A percentile compares a stretch with the other conserved stretches of the same genome.
phyloP scores from a whole-genome alignment of 805 yeast genomes.

The Ogataea chonburiensis region DNA sequence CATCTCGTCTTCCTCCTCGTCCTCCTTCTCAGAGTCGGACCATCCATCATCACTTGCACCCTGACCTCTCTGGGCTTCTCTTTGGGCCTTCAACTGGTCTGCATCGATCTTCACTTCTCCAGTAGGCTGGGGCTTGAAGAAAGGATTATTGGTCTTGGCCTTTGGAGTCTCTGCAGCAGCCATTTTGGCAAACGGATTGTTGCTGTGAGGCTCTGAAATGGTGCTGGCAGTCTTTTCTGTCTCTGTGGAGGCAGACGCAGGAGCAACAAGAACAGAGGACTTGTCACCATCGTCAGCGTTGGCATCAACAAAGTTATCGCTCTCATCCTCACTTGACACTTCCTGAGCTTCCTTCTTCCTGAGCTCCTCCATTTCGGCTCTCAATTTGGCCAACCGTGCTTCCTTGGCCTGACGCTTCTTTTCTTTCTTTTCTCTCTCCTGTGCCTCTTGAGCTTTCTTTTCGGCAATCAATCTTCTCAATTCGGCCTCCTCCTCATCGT shows the following conservation, averaged over 20 bases:
- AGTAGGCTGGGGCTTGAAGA: slow-evolving; percentile 48
- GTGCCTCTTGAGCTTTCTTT: slow-evolving; percentile 45
- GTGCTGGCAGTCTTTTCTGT: slow-evolving; percentile 7
- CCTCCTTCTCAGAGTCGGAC: slow-evolving; percentile 42
- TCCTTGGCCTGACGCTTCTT: slow-evolving; percentile 60
- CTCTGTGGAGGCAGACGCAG: slow-evolving; percentile 21
- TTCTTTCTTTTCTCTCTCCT: slow-evolving; percentile 35
- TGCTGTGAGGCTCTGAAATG: slow-evolving; percentile 25
- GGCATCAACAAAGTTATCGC: slow-evolving; percentile 18
- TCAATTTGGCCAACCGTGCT: slow-evolving; percentile 55
- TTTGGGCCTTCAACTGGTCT: slow-evolving; percentile 63
- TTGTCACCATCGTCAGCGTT: slow-evolving; percentile 4
- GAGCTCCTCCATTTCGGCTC: slow-evolving; percentile 57
- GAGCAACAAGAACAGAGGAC: slow-evolving; percentile 2
- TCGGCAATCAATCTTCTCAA: slow-evolving; percentile 46
- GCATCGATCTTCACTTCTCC: slow-evolving; percentile 45
- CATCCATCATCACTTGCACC: slow-evolving; percentile 43
- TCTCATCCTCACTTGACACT: slow-evolving; percentile 24
- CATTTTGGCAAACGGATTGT: slow-evolving; percentile 50
- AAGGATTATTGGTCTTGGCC: slow-evolving; percentile 47
- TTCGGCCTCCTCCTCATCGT: slow-evolving; percentile 46
- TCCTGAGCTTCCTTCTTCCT: slow-evolving; percentile 41
- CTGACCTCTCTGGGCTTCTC: slow-evolving; percentile 67
- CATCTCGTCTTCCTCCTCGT: slow-evolving; percentile 46
- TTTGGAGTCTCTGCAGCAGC: slow-evolving; percentile 12